Percentiles rank a stretch among this genome's conserved stretches.
Evolutionary conservation across 2,329 filamentous ascomycete species (phyloP).

Genomic region (Phoma sp.): DNA sequence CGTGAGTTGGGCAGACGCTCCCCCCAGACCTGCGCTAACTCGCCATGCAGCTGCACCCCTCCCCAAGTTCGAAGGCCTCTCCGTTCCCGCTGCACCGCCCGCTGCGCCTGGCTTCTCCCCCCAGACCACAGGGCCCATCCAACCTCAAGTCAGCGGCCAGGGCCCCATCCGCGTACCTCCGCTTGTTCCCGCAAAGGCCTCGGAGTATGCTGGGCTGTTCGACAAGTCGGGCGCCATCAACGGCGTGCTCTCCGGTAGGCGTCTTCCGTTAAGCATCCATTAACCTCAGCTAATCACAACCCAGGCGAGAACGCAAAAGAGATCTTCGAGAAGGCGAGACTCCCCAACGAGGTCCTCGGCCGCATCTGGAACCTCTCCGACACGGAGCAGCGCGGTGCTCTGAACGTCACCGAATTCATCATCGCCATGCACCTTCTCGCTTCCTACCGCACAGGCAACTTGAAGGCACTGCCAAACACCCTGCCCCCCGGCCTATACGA

Average conservation of each 20-base stretch:
- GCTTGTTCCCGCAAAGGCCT: slow-evolving; percentile 84
- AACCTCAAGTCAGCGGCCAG: slow-evolving; percentile 49
- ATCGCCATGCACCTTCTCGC: slow-evolving; percentile 98
- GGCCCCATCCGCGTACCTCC: slow-evolving; percentile 86
- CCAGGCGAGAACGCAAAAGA: slow-evolving; percentile 83
- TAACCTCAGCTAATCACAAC: slow-evolving; percentile 7
- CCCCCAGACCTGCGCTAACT: slow-evolving; percentile 24
- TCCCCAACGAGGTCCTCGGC: slow-evolving; percentile 90
- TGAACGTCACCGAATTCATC: slow-evolving; percentile 90
- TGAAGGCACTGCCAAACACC: slow-evolving; percentile 79
- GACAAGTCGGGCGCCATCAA: slow-evolving; percentile 83
- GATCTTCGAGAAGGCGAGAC: slow-evolving; percentile 91
- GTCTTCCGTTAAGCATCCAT: background rate
- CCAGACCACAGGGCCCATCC: slow-evolving; percentile 43
- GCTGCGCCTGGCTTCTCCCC: slow-evolving; percentile 58
- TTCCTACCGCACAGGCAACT: slow-evolving; percentile 82
- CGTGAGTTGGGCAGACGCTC: slow-evolving; percentile 54
- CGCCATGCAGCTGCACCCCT: slow-evolving; percentile 71
- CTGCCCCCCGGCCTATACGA: slow-evolving; percentile 89
- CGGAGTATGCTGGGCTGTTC: slow-evolving; percentile 88
- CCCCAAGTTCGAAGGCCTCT: slow-evolving; percentile 87
- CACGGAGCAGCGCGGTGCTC: slow-evolving; percentile 85
- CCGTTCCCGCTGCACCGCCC: slow-evolving; percentile 55
- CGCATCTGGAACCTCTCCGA: slow-evolving; percentile 96
- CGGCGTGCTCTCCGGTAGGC: slow-evolving; percentile 72